phyloP scores from a whole-genome alignment of 225 moss, liverwort and hornwort genomes.

The Physcomitrellopsis africana region DNA sequence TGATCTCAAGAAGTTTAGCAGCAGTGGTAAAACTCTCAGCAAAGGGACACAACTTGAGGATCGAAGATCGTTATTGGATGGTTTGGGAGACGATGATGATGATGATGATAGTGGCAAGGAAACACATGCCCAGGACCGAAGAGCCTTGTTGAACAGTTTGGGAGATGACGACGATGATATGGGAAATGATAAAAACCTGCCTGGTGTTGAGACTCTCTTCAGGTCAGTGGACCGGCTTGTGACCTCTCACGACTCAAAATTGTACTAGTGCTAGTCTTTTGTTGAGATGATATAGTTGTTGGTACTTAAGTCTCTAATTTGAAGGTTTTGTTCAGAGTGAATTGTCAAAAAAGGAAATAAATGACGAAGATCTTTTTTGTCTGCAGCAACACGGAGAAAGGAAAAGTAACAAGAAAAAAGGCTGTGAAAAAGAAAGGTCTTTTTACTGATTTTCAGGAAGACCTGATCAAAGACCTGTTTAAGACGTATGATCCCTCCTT shows the following conservation, averaged over 20 bases:
- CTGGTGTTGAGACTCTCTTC: constrained; percentile 26
- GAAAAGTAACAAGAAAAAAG: constrained; percentile 48
- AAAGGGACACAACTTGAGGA: constrained; percentile 45
- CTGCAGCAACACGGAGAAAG: constrained; percentile 61
- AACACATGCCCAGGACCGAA: constrained; percentile 49
- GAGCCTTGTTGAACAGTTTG: constrained; percentile 47
- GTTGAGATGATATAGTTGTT: background rate
- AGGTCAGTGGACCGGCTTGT: constrained; percentile 45
- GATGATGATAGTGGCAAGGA: constrained; percentile 33
- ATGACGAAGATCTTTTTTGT: background rate
- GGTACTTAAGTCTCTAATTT: background rate
- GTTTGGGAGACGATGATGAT: constrained; percentile 40
- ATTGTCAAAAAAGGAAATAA: background rate
- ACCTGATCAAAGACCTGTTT: constrained; percentile 67
- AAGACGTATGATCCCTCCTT: constrained; percentile 50
- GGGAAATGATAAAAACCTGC: constrained; percentile 30
- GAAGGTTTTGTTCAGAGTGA: background rate
- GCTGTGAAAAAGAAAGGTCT: constrained; percentile 40
- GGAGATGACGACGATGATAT: constrained; percentile 55
- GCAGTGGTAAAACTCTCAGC: constrained; percentile 26
- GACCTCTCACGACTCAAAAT: background rate
- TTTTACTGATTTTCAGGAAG: constrained; percentile 68
- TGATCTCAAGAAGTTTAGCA: constrained; percentile 42
- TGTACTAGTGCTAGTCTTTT: background rate
- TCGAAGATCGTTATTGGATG: constrained; percentile 28